These are phyloP conservation scores for Cladosporium sp. DNA, from an alignment of 2,329 filamentous ascomycete genomes.

Conservation along the genomic window DNA sequence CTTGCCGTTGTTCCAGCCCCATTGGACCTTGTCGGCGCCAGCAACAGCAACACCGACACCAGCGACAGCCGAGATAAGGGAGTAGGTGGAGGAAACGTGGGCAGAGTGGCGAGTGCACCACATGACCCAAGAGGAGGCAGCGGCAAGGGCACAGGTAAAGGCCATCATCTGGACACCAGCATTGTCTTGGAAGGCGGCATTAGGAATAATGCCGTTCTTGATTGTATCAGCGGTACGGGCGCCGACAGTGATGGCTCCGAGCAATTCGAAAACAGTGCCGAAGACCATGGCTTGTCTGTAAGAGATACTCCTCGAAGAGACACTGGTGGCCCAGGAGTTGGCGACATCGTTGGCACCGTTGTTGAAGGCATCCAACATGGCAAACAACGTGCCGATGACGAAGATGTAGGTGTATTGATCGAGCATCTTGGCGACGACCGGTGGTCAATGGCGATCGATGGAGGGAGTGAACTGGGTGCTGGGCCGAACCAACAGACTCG, in stretches of 20 bases:
- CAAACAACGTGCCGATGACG: constrained; percentile 61
- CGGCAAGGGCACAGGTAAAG: constrained; percentile 45
- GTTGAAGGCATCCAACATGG: constrained; percentile 64
- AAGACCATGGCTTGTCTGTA: constrained; percentile 50
- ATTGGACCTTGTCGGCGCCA: constrained; percentile 33
- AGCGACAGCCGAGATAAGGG: constrained; percentile 56
- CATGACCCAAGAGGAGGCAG: constrained; percentile 55
- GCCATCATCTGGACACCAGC: constrained; percentile 40
- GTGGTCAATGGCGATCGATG: not conserved
- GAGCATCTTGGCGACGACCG: constrained; percentile 32
- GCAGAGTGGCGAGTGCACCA: constrained; percentile 52
- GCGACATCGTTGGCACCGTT: constrained; percentile 54
- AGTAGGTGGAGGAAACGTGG: constrained; percentile 60
- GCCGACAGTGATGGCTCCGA: constrained; percentile 51
- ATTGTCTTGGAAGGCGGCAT: constrained; percentile 42
- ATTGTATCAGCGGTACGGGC: constrained; percentile 58
- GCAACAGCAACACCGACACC: constrained; percentile 59
- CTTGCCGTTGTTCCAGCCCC: constrained; percentile 40
- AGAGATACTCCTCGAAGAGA: constrained; percentile 49
- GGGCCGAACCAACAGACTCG: not conserved
- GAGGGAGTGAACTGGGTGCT: not conserved
- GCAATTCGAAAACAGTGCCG: constrained; percentile 47
- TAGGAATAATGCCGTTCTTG: constrained; percentile 55
- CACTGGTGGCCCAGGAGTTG: constrained; percentile 52
- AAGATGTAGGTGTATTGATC: constrained; percentile 60